Evolutionary conservation across 2,329 filamentous ascomycete genomes (phyloP), one percentile per base, ranked within the genome.

Genomic region (Aspergillus piperis): DNA sequence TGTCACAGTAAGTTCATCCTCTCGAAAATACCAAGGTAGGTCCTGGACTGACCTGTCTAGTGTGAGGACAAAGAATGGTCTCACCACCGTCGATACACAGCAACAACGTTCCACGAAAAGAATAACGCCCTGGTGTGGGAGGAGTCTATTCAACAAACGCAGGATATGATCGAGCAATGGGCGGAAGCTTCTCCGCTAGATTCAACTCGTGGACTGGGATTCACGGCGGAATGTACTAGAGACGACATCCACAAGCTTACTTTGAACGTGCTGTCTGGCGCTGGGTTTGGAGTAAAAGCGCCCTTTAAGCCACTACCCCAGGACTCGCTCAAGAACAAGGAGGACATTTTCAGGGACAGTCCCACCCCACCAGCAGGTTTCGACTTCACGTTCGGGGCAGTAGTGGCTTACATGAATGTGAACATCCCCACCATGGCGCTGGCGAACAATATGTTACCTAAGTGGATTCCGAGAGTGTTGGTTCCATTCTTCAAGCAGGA

Each of bases 91-190:
- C 76, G 74, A 52, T 69, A 80, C 21, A 78, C 75, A 3, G 75
- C 76, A 3, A 71, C 77, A 0, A 72, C 74, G 5, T 82, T 82
- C 67, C 80, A 78, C 44, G 79, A 82, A 60, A 72, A 74, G 42
- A 77, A 75, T 41, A 78, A 75, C 36, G 62, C 62, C 5, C 61
- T 75, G 3, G 79, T 82, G 2, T 80, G 78, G 77, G 56, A 66
- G 4, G 75, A 77, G 61, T 65, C 73, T 13, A 53, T 74, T 11
- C 62, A 61, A 2, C 76, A 79, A 60, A 64, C 71, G 0, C 59
- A 51, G 7, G 69, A 73, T 23, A 74, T 78, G 75, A 50, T 72
- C 32, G 39, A 66, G n/a, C 47, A 66, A 48, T 71, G 68, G 69
- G 19, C 50, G 19, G 51, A 50, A 7, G 11, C 56, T 7, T 32